phyloP scores from a whole-genome alignment of 1,284 basidiomycete species.

The Marasmius tenuissimus region DNA sequence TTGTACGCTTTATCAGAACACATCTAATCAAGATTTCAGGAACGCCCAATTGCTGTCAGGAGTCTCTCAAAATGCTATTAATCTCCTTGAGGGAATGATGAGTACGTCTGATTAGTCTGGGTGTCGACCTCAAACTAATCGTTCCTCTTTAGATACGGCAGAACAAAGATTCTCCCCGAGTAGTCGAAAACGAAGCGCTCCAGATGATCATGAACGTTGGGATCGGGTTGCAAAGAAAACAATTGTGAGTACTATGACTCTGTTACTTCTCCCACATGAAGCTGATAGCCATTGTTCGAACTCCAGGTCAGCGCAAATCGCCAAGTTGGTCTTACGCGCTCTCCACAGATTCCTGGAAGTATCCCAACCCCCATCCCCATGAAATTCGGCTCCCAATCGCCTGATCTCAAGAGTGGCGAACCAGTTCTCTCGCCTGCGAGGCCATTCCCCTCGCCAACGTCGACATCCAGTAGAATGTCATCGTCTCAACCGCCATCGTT shows the following conservation, averaged over 20 bases:
- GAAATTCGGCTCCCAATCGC: background rate
- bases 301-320: background rate
- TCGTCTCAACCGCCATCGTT: no score
- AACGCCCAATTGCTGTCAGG: constrained; percentile 22
- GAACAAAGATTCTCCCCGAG: background rate
- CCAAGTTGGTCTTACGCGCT: background rate
- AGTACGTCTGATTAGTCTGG: constrained; percentile 10
- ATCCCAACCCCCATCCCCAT: background rate
- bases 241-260: constrained; percentile 15
- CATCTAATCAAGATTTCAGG: background rate
- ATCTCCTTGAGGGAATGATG: constrained; percentile 21
- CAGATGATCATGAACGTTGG: constrained; percentile 20
- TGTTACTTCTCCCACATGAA: background rate
- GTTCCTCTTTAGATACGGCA: background rate
- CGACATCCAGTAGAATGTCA: no score
- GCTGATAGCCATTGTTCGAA: background rate
- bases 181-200: constrained; percentile 17
- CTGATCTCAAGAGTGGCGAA: background rate
- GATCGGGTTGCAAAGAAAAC: constrained; percentile 23
- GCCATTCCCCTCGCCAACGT: no score
- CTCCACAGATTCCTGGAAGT: background rate
- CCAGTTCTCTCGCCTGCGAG: no score
- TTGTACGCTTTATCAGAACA: background rate
- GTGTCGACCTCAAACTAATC: background rate
- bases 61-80: constrained; percentile 23